Percentiles rank a stretch among this genome's conserved stretches.
phyloP scores from a whole-genome alignment of 2,329 filamentous ascomycete genomes.

The Harringtonia lauricola region DNA sequence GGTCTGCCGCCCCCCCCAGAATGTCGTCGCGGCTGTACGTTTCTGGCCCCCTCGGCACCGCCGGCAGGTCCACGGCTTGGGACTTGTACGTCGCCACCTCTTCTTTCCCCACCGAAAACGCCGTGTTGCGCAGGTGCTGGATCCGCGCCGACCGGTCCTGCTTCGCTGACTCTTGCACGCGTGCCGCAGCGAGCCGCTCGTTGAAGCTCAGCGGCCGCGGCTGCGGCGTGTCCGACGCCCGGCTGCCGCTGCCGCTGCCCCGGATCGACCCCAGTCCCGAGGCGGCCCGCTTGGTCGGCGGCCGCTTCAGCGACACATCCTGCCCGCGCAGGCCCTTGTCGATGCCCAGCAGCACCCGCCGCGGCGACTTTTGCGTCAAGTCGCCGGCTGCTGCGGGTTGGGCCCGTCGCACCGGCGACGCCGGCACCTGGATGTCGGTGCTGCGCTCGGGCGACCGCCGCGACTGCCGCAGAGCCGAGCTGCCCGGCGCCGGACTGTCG shows the following conservation, averaged over 20 bases:
- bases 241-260: constrained; percentile 2
- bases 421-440: constrained; percentile 63
- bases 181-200: constrained; percentile 68
- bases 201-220: constrained; percentile 56
- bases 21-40: constrained; percentile 56
- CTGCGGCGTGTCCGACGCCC: neutral
- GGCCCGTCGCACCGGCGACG: constrained; percentile 55
- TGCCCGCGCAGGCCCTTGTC: constrained; percentile 74
- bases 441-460: constrained; percentile 4
- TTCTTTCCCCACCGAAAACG: constrained; percentile 45
- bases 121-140: constrained; percentile 38
- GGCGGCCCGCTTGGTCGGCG: constrained; percentile 34
- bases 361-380: constrained; percentile 61
- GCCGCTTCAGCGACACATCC: constrained; percentile 75
- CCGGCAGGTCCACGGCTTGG: constrained; percentile 42
- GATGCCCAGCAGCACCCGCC: constrained; percentile 71
- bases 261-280: constrained; percentile 21
- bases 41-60: constrained; percentile 33
- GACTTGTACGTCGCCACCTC: constrained; percentile 51
- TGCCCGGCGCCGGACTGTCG: constrained; percentile 1
- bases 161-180: constrained; percentile 40
- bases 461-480: neutral
- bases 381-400: constrained; percentile 30
- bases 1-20: constrained; percentile 20
- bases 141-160: constrained; percentile 41